A percentile compares a stretch with the other conserved stretches of the same genome.
Evolutionary conservation across 768 basidiomycete species (phyloP).

Genomic region (Suillus plorans): DNA sequence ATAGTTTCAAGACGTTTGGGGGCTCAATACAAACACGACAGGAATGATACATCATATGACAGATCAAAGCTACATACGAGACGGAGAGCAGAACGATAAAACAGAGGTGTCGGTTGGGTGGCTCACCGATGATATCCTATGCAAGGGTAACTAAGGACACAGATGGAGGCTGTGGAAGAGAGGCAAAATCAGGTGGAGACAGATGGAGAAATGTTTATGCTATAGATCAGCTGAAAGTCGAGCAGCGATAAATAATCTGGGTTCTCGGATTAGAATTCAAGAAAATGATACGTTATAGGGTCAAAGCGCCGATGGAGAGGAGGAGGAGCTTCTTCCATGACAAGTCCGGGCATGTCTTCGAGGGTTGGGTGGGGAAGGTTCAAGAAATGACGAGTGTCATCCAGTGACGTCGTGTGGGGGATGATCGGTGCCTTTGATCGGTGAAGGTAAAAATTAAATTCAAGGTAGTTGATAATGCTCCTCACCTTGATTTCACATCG

Average conservation of each 20-base stretch:
- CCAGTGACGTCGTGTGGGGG: slow-evolving; percentile 74
- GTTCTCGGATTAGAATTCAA: slow-evolving; percentile 59
- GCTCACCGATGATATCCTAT: slow-evolving; percentile 4
- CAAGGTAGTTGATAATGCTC: slow-evolving; percentile 11
- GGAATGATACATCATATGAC: slow-evolving; percentile 29
- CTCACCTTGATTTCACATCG: slow-evolving; percentile 81
- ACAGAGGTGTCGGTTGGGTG: slow-evolving; percentile 11
- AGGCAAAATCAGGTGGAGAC: neutral
- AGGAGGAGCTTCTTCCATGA: slow-evolving; percentile 58
- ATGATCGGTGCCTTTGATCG: slow-evolving; percentile 75
- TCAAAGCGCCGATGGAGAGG: slow-evolving; percentile 66
- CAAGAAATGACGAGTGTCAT: slow-evolving; percentile 86
- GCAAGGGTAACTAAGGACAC: slow-evolving; percentile 8
- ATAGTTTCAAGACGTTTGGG: slow-evolving; percentile 6
- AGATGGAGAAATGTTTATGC: slow-evolving; percentile 17
- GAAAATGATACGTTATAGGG: slow-evolving; percentile 67
- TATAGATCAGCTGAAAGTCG: slow-evolving; percentile 23
- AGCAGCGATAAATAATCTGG: slow-evolving; percentile 11
- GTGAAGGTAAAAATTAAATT: slow-evolving; percentile 11
- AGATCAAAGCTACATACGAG: slow-evolving; percentile 28
- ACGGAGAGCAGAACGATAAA: slow-evolving; percentile 3
- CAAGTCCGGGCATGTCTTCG: slow-evolving; percentile 80
- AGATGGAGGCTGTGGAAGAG: neutral
- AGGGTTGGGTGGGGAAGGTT: slow-evolving; percentile 72
- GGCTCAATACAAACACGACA: slow-evolving; percentile 6